Conservation (phyloP, 129 eudicot genomes). For the Lactuca sativa region DNA sequence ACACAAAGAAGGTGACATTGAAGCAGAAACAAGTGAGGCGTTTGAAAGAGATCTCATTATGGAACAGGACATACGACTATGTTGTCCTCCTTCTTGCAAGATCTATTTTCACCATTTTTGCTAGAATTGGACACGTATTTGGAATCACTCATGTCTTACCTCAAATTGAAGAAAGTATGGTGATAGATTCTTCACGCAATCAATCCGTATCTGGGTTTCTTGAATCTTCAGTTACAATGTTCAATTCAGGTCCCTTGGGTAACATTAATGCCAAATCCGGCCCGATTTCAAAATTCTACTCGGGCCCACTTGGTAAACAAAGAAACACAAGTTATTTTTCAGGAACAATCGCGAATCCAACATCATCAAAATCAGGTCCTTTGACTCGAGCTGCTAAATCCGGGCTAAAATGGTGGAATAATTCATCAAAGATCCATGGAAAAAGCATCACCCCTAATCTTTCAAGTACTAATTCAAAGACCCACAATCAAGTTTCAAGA, state of each 20-base stretch:
- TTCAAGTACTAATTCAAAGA: conserved; percentile 9
- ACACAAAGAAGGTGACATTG: conserved; percentile 52
- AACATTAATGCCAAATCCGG: conserved; percentile 39
- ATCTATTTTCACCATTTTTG: conserved; percentile 57
- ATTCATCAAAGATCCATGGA: conserved; percentile 37
- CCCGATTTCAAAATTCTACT: conserved; percentile 41
- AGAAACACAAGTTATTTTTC: conserved; percentile 37
- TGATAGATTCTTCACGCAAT: conserved; percentile 34
- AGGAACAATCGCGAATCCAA: conserved; percentile 48
- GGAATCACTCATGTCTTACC: conserved; percentile 52
- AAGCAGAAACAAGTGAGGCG: conserved; percentile 62
- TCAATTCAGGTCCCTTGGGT: conserved; percentile 48
- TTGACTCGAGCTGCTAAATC: conserved; percentile 39
- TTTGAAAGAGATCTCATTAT: conserved; percentile 58
- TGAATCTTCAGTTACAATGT: conserved; percentile 50
- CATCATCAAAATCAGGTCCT: conserved; percentile 53
- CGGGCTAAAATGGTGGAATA: conserved; percentile 46
- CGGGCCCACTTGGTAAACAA: conserved; percentile 53
- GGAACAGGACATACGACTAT: conserved; percentile 76
- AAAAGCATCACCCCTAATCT: conserved; percentile 30
- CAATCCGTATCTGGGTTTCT: conserved; percentile 41
- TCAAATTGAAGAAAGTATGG: conserved; percentile 34
- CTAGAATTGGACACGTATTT: conserved; percentile 64
- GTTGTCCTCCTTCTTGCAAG: conserved; percentile 57
- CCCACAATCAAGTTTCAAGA: background rate